Base-by-base conservation (phyloP, 352 stramenopile genomes). In the Pythium scleroteichum region DNA sequence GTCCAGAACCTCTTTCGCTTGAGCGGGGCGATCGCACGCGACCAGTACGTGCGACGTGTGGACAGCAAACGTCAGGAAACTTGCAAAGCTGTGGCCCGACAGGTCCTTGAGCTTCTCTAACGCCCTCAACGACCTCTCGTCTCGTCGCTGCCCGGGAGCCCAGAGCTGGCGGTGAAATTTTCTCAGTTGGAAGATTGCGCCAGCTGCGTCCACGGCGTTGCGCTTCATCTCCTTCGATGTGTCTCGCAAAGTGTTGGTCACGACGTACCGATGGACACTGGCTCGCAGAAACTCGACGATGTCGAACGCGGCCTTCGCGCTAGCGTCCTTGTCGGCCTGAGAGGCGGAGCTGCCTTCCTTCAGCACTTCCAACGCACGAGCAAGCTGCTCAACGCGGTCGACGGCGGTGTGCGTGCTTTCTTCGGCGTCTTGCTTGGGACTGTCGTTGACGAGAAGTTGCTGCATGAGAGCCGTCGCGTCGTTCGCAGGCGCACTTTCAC, bases 121-220 rank as follows among this genome's bases (percentile, higher is more conserved):
- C 35, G 38, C 27, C 2, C 23, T 40, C 9, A 20, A n/a, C 1
- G n/a, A 27, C n/a, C 4, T 44, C 29, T 54, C 22, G 40, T n/a
- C 46, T 35, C 29, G 29, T 35, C 29, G 29, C 5, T 5, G 29
- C 29, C 29, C 29, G 41, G 29, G 8, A 22, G 26, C 26, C 35
- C 4, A n/a, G n/a, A 32, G 13, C 22, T 53, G 54, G 10, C 54
- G 54, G 38, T 62, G 33, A n/a, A 49, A 62, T 32, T 62, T 62
- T 32, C 23, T 62, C 14, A 62, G 44, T 19, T 48, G 29, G 8
- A 20, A 22, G 1, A 62, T 22, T 20, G 54, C 24, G 9, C 45
- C 41, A 2, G 22, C 6, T 3, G 44, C 44, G 23, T 55, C 53
- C 14, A 35, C 38, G 8, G 33, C 45, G 0, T 62, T 44, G 7